These are phyloP conservation scores for Phaffia rhodozyma DNA, from an alignment of 1,284 basidiomycete genomes.

Conservation along the genomic window DNA sequence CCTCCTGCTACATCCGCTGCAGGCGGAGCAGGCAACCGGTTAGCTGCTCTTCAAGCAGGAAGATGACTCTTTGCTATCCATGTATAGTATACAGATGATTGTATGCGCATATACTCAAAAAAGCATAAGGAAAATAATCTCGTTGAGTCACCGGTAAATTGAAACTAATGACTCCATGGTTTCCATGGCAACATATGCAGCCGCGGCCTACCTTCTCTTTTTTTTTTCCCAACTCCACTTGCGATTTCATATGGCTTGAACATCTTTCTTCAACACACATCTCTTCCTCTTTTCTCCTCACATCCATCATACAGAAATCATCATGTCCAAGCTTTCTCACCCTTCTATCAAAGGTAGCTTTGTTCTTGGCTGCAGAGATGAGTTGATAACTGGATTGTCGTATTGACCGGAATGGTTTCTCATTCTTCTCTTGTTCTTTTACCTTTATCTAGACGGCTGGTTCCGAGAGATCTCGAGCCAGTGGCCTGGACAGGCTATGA, in stretches of 20 bases:
- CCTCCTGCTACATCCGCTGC: not conserved
- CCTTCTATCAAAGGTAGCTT: not conserved
- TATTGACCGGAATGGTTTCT: no score
- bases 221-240: no score
- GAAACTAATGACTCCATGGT: not conserved
- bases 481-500: slow-evolving; percentile 62
- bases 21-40: not conserved
- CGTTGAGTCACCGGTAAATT: not conserved
- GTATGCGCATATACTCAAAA: no score
- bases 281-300: not conserved
- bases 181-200: no score
- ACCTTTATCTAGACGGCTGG: slow-evolving; percentile 56
- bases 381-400: no score
- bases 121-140: not conserved
- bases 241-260: no score
- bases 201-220: no score
- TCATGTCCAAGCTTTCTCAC: not conserved
- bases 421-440: no score
- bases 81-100: not conserved
- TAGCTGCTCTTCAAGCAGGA: not conserved
- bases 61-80: not conserved
- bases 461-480: slow-evolving; percentile 93
- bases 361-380: no score
- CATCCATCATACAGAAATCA: not conserved
- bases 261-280: not conserved